These are phyloP conservation scores for Colletotrichum limetticola DNA, from an alignment of 2,329 filamentous ascomycete genomes.

Conservation along the genomic window DNA sequence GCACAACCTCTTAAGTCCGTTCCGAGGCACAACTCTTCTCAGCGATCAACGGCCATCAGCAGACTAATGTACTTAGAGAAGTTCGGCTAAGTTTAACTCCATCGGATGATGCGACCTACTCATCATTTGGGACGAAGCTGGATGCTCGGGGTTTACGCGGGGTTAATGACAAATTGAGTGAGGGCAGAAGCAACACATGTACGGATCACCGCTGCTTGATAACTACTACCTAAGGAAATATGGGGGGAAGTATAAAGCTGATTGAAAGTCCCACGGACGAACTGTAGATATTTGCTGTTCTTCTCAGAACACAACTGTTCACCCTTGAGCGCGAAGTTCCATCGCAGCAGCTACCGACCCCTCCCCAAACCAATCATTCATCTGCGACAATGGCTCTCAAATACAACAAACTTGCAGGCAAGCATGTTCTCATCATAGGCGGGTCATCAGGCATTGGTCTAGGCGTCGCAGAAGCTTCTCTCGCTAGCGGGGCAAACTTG, in stretches of 20 bases:
- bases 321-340: background rate
- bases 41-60: background rate
- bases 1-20: background rate
- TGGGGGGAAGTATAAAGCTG: background rate
- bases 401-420: constrained; percentile 45
- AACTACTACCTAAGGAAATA: background rate
- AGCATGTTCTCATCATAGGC: constrained; percentile 68
- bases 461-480: constrained; percentile 65
- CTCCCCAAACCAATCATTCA: too few relatives aligned
- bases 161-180: background rate
- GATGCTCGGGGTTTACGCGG: background rate
- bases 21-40: background rate
- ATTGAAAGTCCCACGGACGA: background rate
- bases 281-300: background rate
- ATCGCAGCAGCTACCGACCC: background rate
- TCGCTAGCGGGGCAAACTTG: constrained; percentile 65
- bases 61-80: background rate
- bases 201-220: background rate
- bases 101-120: background rate
- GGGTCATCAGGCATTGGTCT: constrained; percentile 73
- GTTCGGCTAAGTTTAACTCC: background rate
- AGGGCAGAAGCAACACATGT: background rate
- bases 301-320: background rate
- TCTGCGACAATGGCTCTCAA: constrained; percentile 4
- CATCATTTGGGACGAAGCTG: background rate